phyloP scores from a whole-genome alignment of 305 asterid species.

The Solanum hybrid region DNA sequence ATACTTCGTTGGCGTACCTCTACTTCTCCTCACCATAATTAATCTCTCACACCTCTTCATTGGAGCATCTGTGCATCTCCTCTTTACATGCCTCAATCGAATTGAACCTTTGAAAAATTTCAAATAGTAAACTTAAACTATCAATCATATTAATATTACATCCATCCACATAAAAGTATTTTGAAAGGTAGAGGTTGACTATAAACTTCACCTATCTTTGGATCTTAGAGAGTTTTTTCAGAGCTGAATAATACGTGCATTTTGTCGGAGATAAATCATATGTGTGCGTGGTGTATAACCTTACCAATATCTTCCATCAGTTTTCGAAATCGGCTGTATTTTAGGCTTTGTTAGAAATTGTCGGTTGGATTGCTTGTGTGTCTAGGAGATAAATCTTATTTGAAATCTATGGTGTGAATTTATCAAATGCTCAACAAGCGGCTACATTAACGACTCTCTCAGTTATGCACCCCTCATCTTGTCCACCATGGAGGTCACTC shows the following conservation, averaged over 20 bases:
- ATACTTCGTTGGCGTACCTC: neutral
- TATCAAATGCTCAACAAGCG: neutral
- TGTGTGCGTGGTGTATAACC: neutral
- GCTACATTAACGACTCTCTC: neutral
- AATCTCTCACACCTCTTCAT: neutral
- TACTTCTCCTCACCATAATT: neutral
- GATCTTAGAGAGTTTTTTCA: neutral
- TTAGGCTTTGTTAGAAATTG: neutral
- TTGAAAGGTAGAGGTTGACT: neutral
- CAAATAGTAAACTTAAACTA: neutral
- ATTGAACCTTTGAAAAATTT: neutral
- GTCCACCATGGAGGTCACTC: neutral
- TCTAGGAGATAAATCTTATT: neutral
- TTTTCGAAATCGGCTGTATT: neutral
- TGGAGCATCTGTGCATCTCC: neutral
- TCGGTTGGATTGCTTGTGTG: neutral
- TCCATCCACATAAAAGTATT: neutral
- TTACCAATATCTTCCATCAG: neutral
- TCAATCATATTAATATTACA: neutral
- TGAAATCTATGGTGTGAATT: neutral
- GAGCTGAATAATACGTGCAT: neutral
- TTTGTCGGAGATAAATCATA: neutral
- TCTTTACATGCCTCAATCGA: neutral
- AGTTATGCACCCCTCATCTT: neutral
- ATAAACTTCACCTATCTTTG: neutral